Base-by-base conservation (phyloP, 768 basidiomycete genomes). In the Hericium erinaceus region DNA sequence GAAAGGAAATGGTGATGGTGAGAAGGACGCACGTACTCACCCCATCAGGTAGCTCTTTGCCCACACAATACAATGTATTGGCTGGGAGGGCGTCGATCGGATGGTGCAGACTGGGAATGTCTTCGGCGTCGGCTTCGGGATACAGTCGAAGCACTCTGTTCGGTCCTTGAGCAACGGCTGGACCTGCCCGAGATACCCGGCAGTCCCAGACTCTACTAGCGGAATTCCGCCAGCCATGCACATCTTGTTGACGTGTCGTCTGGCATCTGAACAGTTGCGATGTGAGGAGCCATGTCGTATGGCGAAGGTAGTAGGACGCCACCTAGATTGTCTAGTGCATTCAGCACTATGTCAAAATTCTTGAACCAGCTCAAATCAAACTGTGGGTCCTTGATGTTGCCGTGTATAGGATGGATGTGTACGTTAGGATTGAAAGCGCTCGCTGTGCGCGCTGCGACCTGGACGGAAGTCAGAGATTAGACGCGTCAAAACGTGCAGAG, bases 21-120 rank as follows among this genome's bases (percentile, higher is more conserved):
- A 13, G 18, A 9, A 22, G 28, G n/a, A 12, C 41, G 16, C 10
- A 53, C 13, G 28, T 18, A 72, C 88, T 67, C 64, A 92, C 95
- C 89, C 85, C 65, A 98, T 81, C 12, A 99, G 83, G 74, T 98
- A 98, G 57, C 84, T 94, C 70, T 98, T 99, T 33, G 92, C 93
- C 97, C 97, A 99, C 2, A 98, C 95, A 52, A 99, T 98, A 66
- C 95, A 99, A 66, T 99, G 97, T 53, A 98, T 97, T 0, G 97
- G 93, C 62, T 95, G 95, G 57, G 89, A 92, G 0, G 97, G 97
- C 0, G 97, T 98, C 2, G 92, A 92, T 40, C 95, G 85, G 63
- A 99, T 98, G 0, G 97, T 98, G 69, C 97, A 99, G 10, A 98
- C 95, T 0, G 97, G 95, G 67, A 92, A 98, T 0, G 92, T 88